These are phyloP conservation scores for Rutstroemia sydowiana DNA, from an alignment of 2,329 filamentous ascomycete species.

Conservation along the genomic window DNA sequence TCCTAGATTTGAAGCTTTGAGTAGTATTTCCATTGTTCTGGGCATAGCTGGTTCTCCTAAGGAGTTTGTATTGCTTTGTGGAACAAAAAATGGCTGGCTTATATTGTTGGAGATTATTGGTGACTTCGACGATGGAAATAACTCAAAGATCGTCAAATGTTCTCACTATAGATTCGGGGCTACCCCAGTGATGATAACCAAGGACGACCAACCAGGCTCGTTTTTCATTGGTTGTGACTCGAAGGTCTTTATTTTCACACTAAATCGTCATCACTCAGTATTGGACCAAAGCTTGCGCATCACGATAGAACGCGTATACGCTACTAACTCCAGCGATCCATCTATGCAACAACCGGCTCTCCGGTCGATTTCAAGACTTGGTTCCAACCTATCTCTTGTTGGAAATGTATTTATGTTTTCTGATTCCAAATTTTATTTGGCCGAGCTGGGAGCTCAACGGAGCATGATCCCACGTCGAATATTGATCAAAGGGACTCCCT, in stretches of 20 bases:
- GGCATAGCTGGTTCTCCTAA: background rate
- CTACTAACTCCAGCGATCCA: slow-evolving; percentile 42
- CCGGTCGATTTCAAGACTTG: slow-evolving; percentile 40
- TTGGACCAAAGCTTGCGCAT: slow-evolving; percentile 15
- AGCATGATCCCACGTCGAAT: slow-evolving; percentile 45
- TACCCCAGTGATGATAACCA: slow-evolving; percentile 21
- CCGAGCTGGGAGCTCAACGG: slow-evolving; percentile 41
- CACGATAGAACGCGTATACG: slow-evolving; percentile 43
- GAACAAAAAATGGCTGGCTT: slow-evolving; percentile 26
- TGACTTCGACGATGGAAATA: background rate
- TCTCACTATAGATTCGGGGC: slow-evolving; percentile 22
- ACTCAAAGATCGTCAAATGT: slow-evolving; percentile 9
- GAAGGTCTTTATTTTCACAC: slow-evolving; percentile 30
- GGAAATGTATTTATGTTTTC: slow-evolving; percentile 41
- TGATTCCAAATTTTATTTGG: slow-evolving; percentile 43
- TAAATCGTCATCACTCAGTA: background rate
- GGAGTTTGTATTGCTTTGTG: slow-evolving; percentile 22
- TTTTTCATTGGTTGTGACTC: slow-evolving; percentile 44
- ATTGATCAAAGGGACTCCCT: slow-evolving; percentile 32
- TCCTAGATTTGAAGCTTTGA: slow-evolving; percentile 16
- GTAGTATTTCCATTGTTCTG: slow-evolving; percentile 24
- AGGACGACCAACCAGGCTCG: slow-evolving; percentile 20
- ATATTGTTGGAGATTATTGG: slow-evolving; percentile 19
- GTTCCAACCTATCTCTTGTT: slow-evolving; percentile 23
- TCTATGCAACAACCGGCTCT: slow-evolving; percentile 41